phyloP scores from a whole-genome alignment of 495 filamentous ascomycete species.

The Hypoxylon crocopeplum region DNA sequence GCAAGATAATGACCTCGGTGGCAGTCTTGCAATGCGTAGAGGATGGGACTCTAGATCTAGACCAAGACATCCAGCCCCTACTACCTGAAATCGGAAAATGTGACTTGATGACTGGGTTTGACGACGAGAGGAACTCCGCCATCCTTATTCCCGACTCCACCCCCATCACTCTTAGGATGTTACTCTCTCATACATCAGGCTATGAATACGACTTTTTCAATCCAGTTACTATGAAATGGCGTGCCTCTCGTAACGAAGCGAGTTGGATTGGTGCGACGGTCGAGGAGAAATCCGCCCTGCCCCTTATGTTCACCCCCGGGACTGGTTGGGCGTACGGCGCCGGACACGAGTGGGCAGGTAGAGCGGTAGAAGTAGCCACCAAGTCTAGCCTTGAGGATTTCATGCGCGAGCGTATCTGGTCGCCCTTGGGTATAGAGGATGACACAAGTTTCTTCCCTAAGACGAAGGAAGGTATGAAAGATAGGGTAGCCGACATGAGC shows the following conservation, averaged over 20 bases:
- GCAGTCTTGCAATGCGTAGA: constrained; percentile 59
- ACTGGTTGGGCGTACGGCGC: constrained; percentile 55
- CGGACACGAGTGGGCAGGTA: constrained; percentile 59
- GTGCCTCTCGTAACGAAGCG: constrained; percentile 30
- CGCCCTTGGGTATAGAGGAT: constrained; percentile 29
- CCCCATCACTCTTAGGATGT: constrained; percentile 51
- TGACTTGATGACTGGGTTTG: constrained; percentile 50
- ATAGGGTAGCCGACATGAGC: constrained; percentile 35
- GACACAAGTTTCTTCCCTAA: constrained; percentile 40
- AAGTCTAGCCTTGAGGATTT: constrained; percentile 26
- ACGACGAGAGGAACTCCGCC: constrained; percentile 38
- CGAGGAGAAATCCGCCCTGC: constrained; percentile 42
- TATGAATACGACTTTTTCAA: constrained; percentile 52
- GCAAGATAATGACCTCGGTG: constrained; percentile 60
- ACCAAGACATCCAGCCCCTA: constrained; percentile 46
- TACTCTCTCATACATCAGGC: constrained; percentile 60
- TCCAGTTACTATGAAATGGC: constrained; percentile 46
- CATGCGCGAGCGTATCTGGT: constrained; percentile 34
- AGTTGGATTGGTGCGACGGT: constrained; percentile 16
- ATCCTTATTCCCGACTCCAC: constrained; percentile 35
- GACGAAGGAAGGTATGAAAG: constrained; percentile 25
- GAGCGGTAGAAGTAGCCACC: constrained; percentile 50
- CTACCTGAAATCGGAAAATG: constrained; percentile 50
- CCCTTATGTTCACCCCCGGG: constrained; percentile 57
- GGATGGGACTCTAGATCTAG: constrained; percentile 49